A percentile compares a stretch with the other conserved stretches of the same genome.
Conservation (phyloP, 2,329 filamentous ascomycete species). For the Ceratocystis colombiana region DNA sequence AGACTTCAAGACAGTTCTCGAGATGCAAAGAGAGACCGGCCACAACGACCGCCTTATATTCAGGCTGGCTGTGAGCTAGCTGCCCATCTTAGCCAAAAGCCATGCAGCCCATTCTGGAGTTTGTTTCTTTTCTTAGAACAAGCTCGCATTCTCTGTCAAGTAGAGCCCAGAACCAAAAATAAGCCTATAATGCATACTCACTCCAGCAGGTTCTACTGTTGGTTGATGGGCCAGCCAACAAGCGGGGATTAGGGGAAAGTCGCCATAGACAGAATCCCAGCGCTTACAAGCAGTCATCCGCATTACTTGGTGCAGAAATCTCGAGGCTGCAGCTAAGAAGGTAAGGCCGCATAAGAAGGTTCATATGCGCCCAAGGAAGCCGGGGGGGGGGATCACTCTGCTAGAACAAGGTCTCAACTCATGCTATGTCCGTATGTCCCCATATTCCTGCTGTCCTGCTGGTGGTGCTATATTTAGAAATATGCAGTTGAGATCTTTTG, state of each 20-base stretch:
- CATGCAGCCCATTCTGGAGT: not conserved
- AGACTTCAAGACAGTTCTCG: no score
- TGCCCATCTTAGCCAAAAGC: not conserved
- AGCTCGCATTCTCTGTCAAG: not conserved
- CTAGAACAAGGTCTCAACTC: not conserved
- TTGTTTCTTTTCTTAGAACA: slow-evolving; percentile 6
- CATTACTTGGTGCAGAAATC: not conserved
- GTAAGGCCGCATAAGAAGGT: not conserved
- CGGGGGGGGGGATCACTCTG: not conserved
- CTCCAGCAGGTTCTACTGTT: no score
- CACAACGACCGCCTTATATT: slow-evolving; percentile 8
- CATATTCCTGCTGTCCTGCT: not conserved
- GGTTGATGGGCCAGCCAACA: no score
- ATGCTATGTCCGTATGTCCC: not conserved
- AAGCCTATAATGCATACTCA: no score
- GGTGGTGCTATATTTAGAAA: not conserved
- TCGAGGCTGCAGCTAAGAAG: slow-evolving; percentile 1
- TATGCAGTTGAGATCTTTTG: not conserved
- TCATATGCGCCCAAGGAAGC: not conserved
- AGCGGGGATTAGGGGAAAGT: no score
- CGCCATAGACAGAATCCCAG: not conserved
- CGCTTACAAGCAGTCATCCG: slow-evolving; percentile 18
- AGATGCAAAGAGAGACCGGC: not conserved
- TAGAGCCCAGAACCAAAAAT: no score
- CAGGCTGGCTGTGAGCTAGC: not conserved